Evolutionary conservation across 192 early-diverging fungal species (phyloP).

Genomic region (Umbelopsis vinacea): DNA sequence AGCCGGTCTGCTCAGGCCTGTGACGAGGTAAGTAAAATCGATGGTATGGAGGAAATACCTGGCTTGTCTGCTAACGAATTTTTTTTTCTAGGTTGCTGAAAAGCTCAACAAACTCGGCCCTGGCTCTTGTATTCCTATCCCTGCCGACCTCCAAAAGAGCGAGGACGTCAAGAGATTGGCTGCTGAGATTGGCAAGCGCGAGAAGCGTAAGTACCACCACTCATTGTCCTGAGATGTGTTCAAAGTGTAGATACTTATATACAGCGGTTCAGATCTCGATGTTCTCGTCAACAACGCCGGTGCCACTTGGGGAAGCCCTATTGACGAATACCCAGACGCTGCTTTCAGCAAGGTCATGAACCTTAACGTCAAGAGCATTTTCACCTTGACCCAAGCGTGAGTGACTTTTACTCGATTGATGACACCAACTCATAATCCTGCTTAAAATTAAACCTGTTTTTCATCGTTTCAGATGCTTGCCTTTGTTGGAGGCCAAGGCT

Average conservation of each 20-base stretch:
- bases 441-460: background rate
- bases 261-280: slow-evolving; percentile 62
- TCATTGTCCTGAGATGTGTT: background rate
- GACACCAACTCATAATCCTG: no score
- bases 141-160: slow-evolving; percentile 68
- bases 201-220: slow-evolving; percentile 52
- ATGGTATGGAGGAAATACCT: background rate
- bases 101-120: slow-evolving; percentile 70
- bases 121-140: slow-evolving; percentile 70
- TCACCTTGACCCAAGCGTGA: slow-evolving; percentile 72
- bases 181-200: slow-evolving; percentile 55
- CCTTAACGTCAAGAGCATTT: slow-evolving; percentile 83
- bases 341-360: slow-evolving; percentile 80
- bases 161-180: slow-evolving; percentile 63
- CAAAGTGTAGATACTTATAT: background rate
- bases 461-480: slow-evolving; percentile 49
- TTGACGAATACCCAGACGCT: slow-evolving; percentile 62
- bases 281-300: slow-evolving; percentile 89
- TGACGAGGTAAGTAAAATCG: slow-evolving; percentile 35
- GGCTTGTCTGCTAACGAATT: background rate
- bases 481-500: slow-evolving; percentile 64
- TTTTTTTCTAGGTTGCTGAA: slow-evolving; percentile 49
- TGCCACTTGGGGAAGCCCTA: slow-evolving; percentile 51
- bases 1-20: slow-evolving; percentile 71
- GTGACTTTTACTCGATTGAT: background rate